Evolutionary conservation across 192 early-diverging fungal species (phyloP).

Genomic region (Coemansia interrupta): DNA sequence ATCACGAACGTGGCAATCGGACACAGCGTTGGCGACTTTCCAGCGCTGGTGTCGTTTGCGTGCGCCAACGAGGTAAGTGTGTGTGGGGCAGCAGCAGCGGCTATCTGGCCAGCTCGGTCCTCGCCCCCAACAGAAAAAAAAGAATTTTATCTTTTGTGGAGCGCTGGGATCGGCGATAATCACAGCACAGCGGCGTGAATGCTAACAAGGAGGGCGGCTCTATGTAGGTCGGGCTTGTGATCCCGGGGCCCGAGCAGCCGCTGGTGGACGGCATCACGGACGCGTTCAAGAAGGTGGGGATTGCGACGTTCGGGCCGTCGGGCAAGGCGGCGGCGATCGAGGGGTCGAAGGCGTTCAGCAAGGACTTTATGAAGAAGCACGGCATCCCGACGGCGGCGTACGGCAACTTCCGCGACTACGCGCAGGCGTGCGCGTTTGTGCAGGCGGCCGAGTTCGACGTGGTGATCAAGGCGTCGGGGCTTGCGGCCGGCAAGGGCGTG

Average conservation of each 20-base stretch:
- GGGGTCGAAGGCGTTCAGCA: slow-evolving; percentile 97
- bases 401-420: slow-evolving; percentile 78
- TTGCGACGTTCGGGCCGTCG: slow-evolving; percentile 87
- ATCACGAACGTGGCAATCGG: slow-evolving; percentile 78
- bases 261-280: slow-evolving; percentile 87
- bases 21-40: slow-evolving; percentile 61
- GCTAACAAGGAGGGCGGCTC: slow-evolving; percentile 21
- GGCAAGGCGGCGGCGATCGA: slow-evolving; percentile 85
- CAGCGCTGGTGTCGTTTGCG: slow-evolving; percentile 74
- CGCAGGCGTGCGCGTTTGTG: slow-evolving; percentile 66
- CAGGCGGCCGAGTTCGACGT: slow-evolving; percentile 58
- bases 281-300: slow-evolving; percentile 72
- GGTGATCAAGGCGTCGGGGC: slow-evolving; percentile 94
- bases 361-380: slow-evolving; percentile 97
- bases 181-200: background rate
- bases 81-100: background rate
- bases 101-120: background rate
- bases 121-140: background rate
- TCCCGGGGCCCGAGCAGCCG: slow-evolving; percentile 96
- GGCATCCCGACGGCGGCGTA: slow-evolving; percentile 93
- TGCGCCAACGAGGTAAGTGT: slow-evolving; percentile 64
- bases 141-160: background rate
- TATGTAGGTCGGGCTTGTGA: slow-evolving; percentile 62
- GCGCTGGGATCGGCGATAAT: slow-evolving; percentile 44
- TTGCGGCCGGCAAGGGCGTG: slow-evolving; percentile 98